phyloP scores from a whole-genome alignment of 352 stramenopile species.

The Phytophthora multivora region DNA sequence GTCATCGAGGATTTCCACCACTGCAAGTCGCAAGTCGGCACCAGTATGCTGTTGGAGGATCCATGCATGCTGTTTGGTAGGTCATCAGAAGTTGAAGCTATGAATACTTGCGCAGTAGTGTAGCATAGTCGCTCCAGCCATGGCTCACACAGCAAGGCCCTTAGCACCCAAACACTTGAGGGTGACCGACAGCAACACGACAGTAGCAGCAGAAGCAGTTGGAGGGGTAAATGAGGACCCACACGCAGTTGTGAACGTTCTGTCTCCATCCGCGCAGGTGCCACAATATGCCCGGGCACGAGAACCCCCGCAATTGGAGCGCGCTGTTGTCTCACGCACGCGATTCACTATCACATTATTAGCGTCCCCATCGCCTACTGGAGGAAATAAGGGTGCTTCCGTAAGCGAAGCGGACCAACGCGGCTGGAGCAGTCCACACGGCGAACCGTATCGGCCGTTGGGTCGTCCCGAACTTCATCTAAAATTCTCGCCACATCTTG shows the following conservation, averaged over 20 bases:
- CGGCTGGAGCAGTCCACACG: slow-evolving; percentile 75
- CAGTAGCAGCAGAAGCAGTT: neutral
- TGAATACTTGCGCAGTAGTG: slow-evolving; percentile 12
- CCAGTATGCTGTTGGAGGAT: neutral
- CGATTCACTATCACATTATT: slow-evolving; percentile 63
- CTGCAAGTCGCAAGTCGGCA: slow-evolving; percentile 2
- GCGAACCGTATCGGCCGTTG: slow-evolving; percentile 70
- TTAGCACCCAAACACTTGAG: slow-evolving; percentile 1
- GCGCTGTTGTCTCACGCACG: slow-evolving; percentile 57
- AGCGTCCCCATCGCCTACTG: neutral
- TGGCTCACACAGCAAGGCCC: neutral
- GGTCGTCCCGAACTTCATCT: slow-evolving; percentile 70
- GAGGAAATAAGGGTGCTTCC: neutral
- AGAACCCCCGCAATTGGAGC: slow-evolving; percentile 37
- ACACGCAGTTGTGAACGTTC: too few species aligned
- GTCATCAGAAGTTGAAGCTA: slow-evolving; percentile 14
- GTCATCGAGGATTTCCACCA: slow-evolving; percentile 22
- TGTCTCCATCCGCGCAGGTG: neutral
- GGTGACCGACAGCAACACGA: neutral
- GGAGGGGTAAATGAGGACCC: neutral
- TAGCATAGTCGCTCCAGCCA: neutral
- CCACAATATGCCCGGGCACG: neutral
- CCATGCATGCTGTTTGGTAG: neutral
- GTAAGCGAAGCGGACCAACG: slow-evolving; percentile 24
- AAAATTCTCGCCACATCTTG: slow-evolving; percentile 65